phyloP scores from a whole-genome alignment of 192 early-diverging fungal genomes.

The Umbelopsis sp. region DNA sequence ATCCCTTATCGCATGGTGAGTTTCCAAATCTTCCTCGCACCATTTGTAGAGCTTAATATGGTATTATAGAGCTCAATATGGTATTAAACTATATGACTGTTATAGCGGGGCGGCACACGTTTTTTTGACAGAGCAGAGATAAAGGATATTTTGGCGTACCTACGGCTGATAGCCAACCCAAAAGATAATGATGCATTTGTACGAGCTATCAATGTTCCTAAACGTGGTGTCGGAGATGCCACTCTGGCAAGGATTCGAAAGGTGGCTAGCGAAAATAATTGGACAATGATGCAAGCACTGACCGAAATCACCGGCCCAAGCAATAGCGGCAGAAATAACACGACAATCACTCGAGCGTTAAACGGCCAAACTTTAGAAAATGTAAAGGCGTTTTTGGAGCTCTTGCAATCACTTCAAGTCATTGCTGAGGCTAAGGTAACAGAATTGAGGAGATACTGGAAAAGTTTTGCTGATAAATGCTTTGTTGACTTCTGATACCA shows the following conservation, averaged over 20 bases:
- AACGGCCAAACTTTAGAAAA: not conserved
- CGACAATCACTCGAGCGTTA: not conserved
- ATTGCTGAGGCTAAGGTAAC: not conserved
- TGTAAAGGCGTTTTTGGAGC: not conserved
- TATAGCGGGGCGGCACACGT: constrained; percentile 15
- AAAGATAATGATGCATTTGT: constrained; percentile 21
- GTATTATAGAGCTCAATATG: not conserved
- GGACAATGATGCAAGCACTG: not conserved
- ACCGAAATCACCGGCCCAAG: not conserved
- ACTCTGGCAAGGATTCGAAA: constrained; percentile 1
- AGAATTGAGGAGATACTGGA: not conserved
- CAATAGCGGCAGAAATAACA: not conserved
- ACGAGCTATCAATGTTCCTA: constrained; percentile 33
- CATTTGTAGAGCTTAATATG: too few species aligned
- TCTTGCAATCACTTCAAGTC: not conserved
- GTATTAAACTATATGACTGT: not conserved
- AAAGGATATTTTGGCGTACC: constrained; percentile 27
- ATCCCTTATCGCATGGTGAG: constrained; percentile 31
- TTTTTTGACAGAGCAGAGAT: constrained; percentile 35
- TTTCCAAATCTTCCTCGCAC: not conserved
- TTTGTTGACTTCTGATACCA: not conserved
- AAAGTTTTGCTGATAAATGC: not conserved
- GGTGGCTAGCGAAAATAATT: not conserved
- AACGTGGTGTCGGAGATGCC: constrained; percentile 30
- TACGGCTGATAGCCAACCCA: constrained; percentile 21